Conservation (phyloP, 1,284 basidiomycete species). For the Papiliotrema laurentii region DNA sequence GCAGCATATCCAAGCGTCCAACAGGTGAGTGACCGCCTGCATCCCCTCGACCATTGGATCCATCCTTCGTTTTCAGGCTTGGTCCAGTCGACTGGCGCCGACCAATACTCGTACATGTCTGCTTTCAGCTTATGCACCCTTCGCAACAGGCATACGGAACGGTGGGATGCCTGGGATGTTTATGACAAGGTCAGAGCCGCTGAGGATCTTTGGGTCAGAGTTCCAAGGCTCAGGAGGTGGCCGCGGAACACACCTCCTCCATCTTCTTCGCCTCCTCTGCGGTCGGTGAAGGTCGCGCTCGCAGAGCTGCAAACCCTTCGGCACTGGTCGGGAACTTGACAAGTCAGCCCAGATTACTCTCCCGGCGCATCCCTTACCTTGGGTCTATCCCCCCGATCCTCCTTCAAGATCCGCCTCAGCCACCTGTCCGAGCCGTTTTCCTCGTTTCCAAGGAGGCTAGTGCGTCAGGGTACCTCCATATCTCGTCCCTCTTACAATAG, state of each 20-base stretch:
- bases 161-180: conserved; percentile 12
- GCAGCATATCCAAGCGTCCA: conserved; percentile 9
- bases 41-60: conserved; percentile 7
- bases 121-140: not conserved
- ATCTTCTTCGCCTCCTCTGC: too few species aligned
- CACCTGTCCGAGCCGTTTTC: conserved; percentile 10
- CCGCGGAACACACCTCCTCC: not conserved
- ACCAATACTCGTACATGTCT: conserved; percentile 18
- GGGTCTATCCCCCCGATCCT: not conserved
- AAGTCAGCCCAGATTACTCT: too few species aligned
- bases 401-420: not conserved
- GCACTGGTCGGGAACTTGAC: too few species aligned
- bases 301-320: too few species aligned
- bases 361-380: not conserved
- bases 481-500: conserved; percentile 1
- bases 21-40: not conserved
- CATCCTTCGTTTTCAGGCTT: conserved; percentile 3
- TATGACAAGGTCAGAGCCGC: conserved; percentile 4
- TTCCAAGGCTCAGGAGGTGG: not conserved
- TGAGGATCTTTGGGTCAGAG: not conserved
- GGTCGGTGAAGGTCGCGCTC: too few species aligned
- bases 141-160: conserved; percentile 8
- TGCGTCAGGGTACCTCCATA: not conserved
- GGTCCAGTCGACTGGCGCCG: conserved; percentile 7
- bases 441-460: conserved; percentile 1